phyloP scores from a whole-genome alignment of 148 eudicot species.

The Cornus florida region DNA sequence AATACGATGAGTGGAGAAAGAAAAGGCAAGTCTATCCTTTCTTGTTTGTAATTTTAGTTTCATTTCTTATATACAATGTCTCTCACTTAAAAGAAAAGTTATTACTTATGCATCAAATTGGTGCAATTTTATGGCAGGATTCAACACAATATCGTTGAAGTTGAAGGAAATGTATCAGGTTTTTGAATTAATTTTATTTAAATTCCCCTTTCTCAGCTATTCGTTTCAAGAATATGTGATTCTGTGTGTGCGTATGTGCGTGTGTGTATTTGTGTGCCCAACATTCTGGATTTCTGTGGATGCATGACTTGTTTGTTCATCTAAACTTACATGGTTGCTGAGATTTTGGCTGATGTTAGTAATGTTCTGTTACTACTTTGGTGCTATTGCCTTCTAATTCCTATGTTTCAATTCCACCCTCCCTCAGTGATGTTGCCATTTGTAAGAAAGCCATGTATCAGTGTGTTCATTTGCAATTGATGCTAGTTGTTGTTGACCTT shows the following conservation, averaged over 20 bases:
- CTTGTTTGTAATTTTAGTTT: background rate
- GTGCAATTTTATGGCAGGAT: constrained; percentile 80
- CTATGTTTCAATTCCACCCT: background rate
- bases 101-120: background rate
- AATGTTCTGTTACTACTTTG: background rate
- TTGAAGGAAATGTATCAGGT: constrained; percentile 99
- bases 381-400: background rate
- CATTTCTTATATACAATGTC: background rate
- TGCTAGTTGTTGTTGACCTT: too few species aligned
- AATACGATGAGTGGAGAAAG: constrained; percentile 92
- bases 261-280: background rate
- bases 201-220: constrained; percentile 10
- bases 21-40: constrained; percentile 55
- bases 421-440: background rate
- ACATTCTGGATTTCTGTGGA: background rate
- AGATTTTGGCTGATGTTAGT: background rate
- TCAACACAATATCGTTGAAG: constrained; percentile 86
- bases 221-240: background rate
- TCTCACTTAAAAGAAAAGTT: background rate
- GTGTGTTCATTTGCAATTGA: too few species aligned
- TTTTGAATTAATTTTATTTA: background rate
- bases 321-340: background rate
- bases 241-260: background rate
- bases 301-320: constrained; percentile 1
- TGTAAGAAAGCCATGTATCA: too few species aligned